Conservation (phyloP, 2,329 filamentous ascomycete species). For the Aureobasidium mangrovei region DNA sequence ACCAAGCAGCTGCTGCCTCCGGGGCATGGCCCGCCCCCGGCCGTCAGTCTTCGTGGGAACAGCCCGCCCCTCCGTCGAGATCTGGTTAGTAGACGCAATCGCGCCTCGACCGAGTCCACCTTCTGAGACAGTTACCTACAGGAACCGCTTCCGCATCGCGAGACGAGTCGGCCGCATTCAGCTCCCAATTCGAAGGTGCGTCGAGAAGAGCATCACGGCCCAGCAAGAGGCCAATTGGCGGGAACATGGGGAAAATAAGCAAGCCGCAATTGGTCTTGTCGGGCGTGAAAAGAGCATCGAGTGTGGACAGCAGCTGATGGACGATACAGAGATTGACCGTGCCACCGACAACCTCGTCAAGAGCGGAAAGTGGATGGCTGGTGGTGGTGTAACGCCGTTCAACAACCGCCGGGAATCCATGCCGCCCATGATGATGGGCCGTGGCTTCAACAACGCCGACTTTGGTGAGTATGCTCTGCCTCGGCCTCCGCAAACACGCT, state of each 20-base stretch:
- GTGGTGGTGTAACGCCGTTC: conserved; percentile 24
- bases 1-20: conserved; percentile 1
- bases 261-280: not conserved
- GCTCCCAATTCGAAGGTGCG: conserved; percentile 83
- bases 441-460: conserved; percentile 42
- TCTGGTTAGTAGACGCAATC: conserved; percentile 47
- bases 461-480: conserved; percentile 38
- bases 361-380: conserved; percentile 79
- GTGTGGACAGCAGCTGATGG: not conserved
- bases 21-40: conserved; percentile 40
- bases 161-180: conserved; percentile 71
- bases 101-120: not conserved
- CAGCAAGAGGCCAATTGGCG: not conserved
- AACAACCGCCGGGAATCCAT: conserved; percentile 72
- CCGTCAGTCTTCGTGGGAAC: conserved; percentile 63
- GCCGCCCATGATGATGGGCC: conserved; percentile 50
- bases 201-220: conserved; percentile 20
- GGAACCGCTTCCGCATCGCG: conserved; percentile 63
- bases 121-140: conserved; percentile 32
- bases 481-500: not conserved
- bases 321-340: conserved; percentile 73
- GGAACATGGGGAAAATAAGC: not conserved
- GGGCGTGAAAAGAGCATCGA: not conserved
- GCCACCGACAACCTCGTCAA: conserved; percentile 93
- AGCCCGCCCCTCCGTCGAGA: conserved; percentile 61